phyloP scores from a whole-genome alignment of 495 filamentous ascomycete genomes.

The Neurospora sp. region DNA sequence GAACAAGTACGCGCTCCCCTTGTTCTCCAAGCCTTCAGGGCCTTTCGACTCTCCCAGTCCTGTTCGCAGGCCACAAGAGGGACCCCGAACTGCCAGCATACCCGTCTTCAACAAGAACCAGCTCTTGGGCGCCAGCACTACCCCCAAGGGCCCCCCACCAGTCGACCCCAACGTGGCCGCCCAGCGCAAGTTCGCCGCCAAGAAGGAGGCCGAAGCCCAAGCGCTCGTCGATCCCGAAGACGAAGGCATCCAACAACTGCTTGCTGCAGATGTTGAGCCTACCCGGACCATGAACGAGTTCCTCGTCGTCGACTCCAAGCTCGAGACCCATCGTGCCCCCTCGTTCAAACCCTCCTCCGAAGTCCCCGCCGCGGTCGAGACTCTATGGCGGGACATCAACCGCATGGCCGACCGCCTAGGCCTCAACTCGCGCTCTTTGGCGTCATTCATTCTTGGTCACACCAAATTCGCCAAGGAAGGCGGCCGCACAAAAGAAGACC shows the following conservation, averaged over 20 bases:
- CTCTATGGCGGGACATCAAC: constrained; percentile 85
- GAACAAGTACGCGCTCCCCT: constrained; percentile 35
- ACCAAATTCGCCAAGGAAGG: constrained; percentile 36
- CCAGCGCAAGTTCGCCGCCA: constrained; percentile 33
- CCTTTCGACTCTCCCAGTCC: constrained; percentile 73
- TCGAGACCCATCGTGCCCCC: constrained; percentile 3
- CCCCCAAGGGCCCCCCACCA: constrained; percentile 6
- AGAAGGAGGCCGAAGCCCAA: constrained; percentile 38
- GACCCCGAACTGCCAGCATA: constrained; percentile 46
- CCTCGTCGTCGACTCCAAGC: constrained; percentile 29
- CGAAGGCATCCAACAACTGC: constrained; percentile 40
- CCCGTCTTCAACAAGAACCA: constrained; percentile 32
- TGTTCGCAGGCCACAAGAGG: constrained; percentile 45
- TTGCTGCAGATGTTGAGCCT: constrained; percentile 36
- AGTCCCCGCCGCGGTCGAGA: constrained; percentile 42
- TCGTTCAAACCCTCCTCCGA: constrained; percentile 44
- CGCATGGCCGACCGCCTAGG: constrained; percentile 92
- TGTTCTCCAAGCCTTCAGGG: constrained; percentile 49
- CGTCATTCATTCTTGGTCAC: constrained; percentile 61
- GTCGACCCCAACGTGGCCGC: constrained; percentile 28
- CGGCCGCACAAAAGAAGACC: constrained; percentile 43
- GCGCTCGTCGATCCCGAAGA: constrained; percentile 46
- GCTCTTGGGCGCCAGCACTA: constrained; percentile 12
- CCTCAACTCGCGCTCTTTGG: constrained; percentile 68
- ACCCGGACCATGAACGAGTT: constrained; percentile 48